These are phyloP conservation scores for Candida alai DNA, from an alignment of 805 yeast species.

Conservation along the genomic window DNA sequence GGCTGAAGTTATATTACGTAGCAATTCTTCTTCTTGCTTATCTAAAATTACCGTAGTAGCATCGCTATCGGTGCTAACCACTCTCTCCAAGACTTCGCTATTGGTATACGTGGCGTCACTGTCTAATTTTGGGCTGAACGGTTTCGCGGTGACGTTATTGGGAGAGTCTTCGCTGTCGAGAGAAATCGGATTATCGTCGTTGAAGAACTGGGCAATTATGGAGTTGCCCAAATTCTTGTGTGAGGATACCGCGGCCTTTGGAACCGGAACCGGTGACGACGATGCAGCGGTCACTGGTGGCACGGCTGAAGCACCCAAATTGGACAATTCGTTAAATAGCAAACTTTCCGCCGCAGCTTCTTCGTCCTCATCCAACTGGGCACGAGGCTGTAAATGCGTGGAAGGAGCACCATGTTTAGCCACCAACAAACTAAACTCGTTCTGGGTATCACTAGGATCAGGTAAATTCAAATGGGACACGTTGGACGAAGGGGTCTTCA, in stretches of 20 bases:
- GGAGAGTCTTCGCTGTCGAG: background rate
- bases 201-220: slow-evolving; percentile 6
- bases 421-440: slow-evolving; percentile 18
- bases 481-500: slow-evolving; percentile 25
- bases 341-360: slow-evolving; percentile 3
- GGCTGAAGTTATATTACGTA: too few species aligned
- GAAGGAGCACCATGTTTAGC: slow-evolving; percentile 9
- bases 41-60: slow-evolving; percentile 8
- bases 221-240: slow-evolving; percentile 3
- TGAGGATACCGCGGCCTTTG: too few species aligned
- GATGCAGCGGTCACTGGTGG: background rate
- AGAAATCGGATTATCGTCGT: slow-evolving; percentile 1
- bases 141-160: slow-evolving; percentile 1
- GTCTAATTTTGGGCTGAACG: slow-evolving; percentile 2
- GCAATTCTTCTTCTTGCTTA: slow-evolving; percentile 4
- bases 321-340: slow-evolving; percentile 3
- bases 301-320: too few species aligned
- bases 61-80: slow-evolving; percentile 8
- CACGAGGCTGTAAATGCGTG: too few species aligned
- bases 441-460: slow-evolving; percentile 14
- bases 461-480: slow-evolving; percentile 20
- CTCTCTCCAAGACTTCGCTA: slow-evolving; percentile 8
- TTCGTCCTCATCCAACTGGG: background rate
- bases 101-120: background rate
- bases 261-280: background rate